Base-by-base conservation (phyloP, 108 stramenopile genomes). In the Fragilaria crotonensis region DNA sequence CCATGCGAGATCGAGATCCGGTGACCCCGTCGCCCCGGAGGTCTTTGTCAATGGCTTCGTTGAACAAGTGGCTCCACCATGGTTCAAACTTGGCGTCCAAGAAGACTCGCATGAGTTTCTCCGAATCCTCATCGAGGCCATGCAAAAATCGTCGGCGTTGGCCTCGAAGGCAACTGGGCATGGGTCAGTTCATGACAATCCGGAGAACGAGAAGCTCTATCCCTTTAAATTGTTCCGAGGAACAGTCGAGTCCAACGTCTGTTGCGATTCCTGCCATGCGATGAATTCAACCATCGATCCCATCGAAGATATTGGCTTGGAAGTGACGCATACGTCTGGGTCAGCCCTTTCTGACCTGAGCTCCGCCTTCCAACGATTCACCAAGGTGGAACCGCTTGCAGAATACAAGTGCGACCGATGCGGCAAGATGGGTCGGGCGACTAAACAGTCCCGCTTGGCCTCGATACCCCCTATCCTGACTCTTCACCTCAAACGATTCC, bases 61-160 rank as follows among this genome's bases (percentile, higher is more conserved):
- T 55, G 59, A 72, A 25, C 71, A 89, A 20, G 81, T 97, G 9
- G 91, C 89, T 17, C 89, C 82, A 25, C 88, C 79, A 29, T 87
- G 85, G 75, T 97, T 99, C 64, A 79, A 85, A 44, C 57, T 87
- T 11, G 95, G 94, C 0, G 78, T 90, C 25, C 96, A 99, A 81
- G 96, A 99, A 72, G 98, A 99, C 57, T 90, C 95, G 18, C 98
- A 99, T 71, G 98, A 99, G 66, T 98, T 96, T 66, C 77, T 99
- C 14, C 82, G 98, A 20, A 62, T 96, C 20, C 61, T 99, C 23
- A 90, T 99, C 62, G 95, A 98, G 59, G 89, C 85, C 54, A 93
- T 93, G 91, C 87, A 93, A 72, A 83, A 80, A n/a, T 79, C 78
- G 33, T 92, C 36, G 7, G 14, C 14, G 11, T 41, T 41, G 36